Percentiles rank a stretch among this genome's conserved stretches.
Evolutionary conservation across 176 grass and related monocot genomes (phyloP).

Genomic region (Calamus simplicifolius): DNA sequence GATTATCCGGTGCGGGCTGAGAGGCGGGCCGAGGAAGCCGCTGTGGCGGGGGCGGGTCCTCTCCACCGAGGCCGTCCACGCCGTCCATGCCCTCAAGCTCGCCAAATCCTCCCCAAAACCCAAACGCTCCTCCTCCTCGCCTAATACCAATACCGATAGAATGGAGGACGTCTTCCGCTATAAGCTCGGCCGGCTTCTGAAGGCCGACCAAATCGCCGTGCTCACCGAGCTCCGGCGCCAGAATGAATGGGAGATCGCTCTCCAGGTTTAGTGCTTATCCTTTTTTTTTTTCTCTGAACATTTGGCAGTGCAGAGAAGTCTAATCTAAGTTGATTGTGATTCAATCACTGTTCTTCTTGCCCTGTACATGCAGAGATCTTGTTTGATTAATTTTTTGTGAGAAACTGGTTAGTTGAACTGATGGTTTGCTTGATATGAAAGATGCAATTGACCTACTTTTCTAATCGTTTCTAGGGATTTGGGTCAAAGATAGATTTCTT

Average conservation of each 20-base stretch:
- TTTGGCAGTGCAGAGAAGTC: no score
- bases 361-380: no score
- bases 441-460: no score
- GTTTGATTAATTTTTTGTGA: no score
- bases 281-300: no score
- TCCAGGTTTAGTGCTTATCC: slow-evolving; percentile 5
- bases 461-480: no score
- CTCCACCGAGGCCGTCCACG: slow-evolving; percentile 23
- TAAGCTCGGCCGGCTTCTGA: slow-evolving; percentile 12
- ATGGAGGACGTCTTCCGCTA: neutral
- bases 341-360: no score
- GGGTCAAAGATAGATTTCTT: no score
- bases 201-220: slow-evolving; percentile 10
- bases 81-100: slow-evolving; percentile 20
- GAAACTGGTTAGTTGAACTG: no score
- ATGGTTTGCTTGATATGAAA: no score
- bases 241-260: slow-evolving; percentile 21
- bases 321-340: no score
- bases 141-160: neutral
- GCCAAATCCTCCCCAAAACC: slow-evolving; percentile 1
- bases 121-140: neutral
- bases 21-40: slow-evolving; percentile 13
- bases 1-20: slow-evolving; percentile 5
- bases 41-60: slow-evolving; percentile 17
- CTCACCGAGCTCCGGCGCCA: slow-evolving; percentile 18